Evolutionary conservation across 441 rosid genomes (phyloP), one percentile per base, ranked within the genome.

Genomic region (Populus trichocarpa): DNA sequence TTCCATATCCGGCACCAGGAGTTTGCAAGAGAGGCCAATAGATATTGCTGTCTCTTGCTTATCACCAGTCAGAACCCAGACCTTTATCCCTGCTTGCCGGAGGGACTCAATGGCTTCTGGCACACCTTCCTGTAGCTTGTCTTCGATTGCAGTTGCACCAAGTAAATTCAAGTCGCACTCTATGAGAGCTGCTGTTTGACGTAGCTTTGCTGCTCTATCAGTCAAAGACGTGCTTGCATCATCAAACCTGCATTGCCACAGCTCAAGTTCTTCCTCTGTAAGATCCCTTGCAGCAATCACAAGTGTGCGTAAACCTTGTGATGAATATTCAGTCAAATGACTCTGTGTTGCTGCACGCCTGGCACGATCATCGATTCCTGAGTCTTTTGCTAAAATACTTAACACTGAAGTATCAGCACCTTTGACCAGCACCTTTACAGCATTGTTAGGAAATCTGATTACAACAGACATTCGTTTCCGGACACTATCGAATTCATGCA

Each of bases 61-160:
- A 89, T 92, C 97, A 74, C 97, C 97, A 69, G 97, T 92, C 81
- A 92, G 85, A 83, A 92, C 91, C 95, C 97, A 92, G 73, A 92
- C 89, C 82, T 91, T 90, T 66, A 91, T 92, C 80, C 95, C 97
- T 7, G 97, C 97, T 79, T 89, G 91, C 65, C 93, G 81, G 23
- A 92, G 97, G 63, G 95, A 87, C 83, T 92, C 95, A 35, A 92
- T 92, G 81, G 95, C 86, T 86, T 89, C 97, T 1, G 95, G 92
- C 67, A 92, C 95, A 72, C 95, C 97, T 74, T 90, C 32, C 32
- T 30, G 32, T 30, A 30, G 32, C 32, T 30, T 30, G 32, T 30
- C 32, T 30, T 30, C 32, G 28, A 92, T 89, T 73, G 84, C 97
- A 79, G 94, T 90, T 23, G 92, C 93, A 33, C 94, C 97, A 72